Base-by-base conservation (phyloP, 2,329 filamentous ascomycete genomes). In the Aspergillus latus region DNA sequence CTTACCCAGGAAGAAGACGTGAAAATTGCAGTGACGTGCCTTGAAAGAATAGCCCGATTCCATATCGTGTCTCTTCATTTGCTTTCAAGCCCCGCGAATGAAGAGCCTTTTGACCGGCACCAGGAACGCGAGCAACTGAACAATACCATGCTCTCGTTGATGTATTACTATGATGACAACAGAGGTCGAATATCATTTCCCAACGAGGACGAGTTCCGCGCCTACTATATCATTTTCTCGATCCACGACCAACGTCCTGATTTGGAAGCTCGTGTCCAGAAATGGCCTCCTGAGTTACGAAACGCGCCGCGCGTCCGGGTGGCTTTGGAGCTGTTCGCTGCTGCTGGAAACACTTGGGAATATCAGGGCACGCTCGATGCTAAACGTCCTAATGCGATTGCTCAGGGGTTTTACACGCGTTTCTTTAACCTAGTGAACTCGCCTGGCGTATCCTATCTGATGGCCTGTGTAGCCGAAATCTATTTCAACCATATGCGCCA, bases 81-180 rank as follows among this genome's bases (percentile, higher is more conserved):
- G 36, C 77, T 87, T 59, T 81, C 81, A 5, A 75, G 74, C 32
- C 75, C 77, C 1, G 73, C 75, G 11, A 80, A 78, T 48, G 76
- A 80, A 47, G 77, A 80, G 64, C 79, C 76, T 21, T 85, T 84
- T 59, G 79, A 82, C 61, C 75, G 74, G 48, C 79, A 84, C 55
- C 84, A 87, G 65, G 85, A 88, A 62, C 77, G 83, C 16, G 84
- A 87, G 64, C 85, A 88, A 65, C 76, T 87, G 50, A 84, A 84
- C 67, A 82, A 84, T 62, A 86, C 85, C 1, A 75, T 86, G 56
- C 74, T 84, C 1, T 85, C 84, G 0, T 68, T 88, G 10, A 80
- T 84, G 73, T 80, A 84, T 63, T 84, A 83, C 66, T 86, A 85
- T 68, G 78, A 84, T 65, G 80, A 84, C 66, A 80, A 77, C 62